Base-by-base conservation (phyloP, 148 eudicot species). In the Mesembryanthemum crystallinum region DNA sequence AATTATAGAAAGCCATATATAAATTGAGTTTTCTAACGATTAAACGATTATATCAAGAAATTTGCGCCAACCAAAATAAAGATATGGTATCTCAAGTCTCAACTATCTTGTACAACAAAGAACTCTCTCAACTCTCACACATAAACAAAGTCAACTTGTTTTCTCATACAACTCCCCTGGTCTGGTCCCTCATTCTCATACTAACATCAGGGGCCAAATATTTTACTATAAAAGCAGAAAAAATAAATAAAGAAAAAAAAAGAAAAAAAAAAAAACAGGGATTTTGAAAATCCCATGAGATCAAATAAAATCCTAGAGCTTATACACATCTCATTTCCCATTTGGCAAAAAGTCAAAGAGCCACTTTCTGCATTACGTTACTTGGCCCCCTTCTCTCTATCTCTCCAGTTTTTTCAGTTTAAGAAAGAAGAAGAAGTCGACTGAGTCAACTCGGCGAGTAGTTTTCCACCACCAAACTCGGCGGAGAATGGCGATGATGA, bases 401-500 rank as follows among this genome's bases (percentile, higher is more conserved):
- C 21, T 52, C 57, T 52, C 57, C 7, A 20, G n/a, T 47, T 8
- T 47, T 47, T 13, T 8, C 10, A 5, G 7, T 47, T 8, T 47
- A 8, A 3, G 52, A 14, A n/a, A n/a, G n/a, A n/a, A n/a, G n/a
- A n/a, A n/a, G n/a, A n/a, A n/a, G n/a, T n/a, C n/a, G n/a, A n/a
- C n/a, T n/a, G n/a, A n/a, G n/a, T n/a, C n/a, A n/a, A n/a, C n/a
- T n/a, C n/a, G n/a, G n/a, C n/a, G n/a, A n/a, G n/a, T n/a, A n/a
- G n/a, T n/a, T n/a, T n/a, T n/a, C n/a, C n/a, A n/a, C n/a, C n/a
- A n/a, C n/a, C n/a, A n/a, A n/a, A n/a, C n/a, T n/a, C n/a, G n/a
- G n/a, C n/a, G n/a, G n/a, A n/a, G n/a, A n/a, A n/a, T 10, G 51
- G 72, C 76, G 73, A 69, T 73, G 80, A 76, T 76, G 65, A 80